Percentiles rank a stretch among this genome's conserved stretches.
phyloP scores from a whole-genome alignment of 2,329 filamentous ascomycete genomes.

The Neonectria hederae region DNA sequence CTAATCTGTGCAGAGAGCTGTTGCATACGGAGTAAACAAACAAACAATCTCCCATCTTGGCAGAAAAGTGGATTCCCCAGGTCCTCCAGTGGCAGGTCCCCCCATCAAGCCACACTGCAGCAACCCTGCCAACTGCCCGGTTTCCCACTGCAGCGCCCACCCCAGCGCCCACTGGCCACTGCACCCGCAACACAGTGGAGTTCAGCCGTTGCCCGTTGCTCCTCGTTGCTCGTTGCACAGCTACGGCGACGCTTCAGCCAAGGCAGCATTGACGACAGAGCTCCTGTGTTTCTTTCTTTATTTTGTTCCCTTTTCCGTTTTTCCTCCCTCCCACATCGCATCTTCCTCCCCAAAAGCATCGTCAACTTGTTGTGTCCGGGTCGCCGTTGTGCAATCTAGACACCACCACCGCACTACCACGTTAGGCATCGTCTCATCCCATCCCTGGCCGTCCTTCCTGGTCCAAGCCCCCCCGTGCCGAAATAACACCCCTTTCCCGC shows the following conservation, averaged over 20 bases:
- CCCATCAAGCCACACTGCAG: conserved; percentile 38
- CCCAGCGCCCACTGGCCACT: neutral
- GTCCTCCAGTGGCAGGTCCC: conserved; percentile 14
- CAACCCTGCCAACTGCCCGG: conserved; percentile 16
- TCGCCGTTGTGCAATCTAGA: conserved; percentile 9
- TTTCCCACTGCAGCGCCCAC: conserved; percentile 26
- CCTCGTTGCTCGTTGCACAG: conserved; percentile 44
- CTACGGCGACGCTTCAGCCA: conserved; percentile 31
- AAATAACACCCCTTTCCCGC: conserved; percentile 42
- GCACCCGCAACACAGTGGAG: neutral
- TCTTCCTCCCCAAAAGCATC: neutral
- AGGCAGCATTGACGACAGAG: conserved; percentile 20
- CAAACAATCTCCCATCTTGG: conserved; percentile 46
- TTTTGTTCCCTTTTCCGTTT: conserved; percentile 14
- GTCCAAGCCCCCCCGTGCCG: conserved; percentile 36
- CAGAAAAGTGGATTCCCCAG: conserved; percentile 33
- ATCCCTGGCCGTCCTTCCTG: conserved; percentile 36
- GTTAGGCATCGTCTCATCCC: conserved; percentile 29
- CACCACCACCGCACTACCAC: conserved; percentile 20
- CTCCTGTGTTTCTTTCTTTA: conserved; percentile 26
- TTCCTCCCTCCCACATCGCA: neutral
- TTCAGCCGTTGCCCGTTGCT: conserved; percentile 41
- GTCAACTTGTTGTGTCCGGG: neutral
- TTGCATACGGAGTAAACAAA: conserved; percentile 49
- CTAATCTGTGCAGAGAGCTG: conserved; percentile 36